Conservation (phyloP, 225 moss, liverwort and hornwort genomes). For the Rhytidiadelphus loreus region DNA sequence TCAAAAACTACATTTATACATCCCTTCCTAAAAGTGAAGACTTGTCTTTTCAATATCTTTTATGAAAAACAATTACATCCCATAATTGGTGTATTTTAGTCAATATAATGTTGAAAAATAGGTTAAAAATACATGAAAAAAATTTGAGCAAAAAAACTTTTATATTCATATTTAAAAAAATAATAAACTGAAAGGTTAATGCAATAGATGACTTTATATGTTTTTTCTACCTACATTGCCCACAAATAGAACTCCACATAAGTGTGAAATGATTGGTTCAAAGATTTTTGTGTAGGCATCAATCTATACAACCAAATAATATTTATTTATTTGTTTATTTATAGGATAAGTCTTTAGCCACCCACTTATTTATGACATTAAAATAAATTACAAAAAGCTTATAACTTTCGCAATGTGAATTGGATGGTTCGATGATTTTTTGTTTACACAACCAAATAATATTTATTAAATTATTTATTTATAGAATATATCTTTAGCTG, state of each 20-base stretch:
- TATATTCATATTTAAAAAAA: background rate
- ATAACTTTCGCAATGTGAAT: background rate
- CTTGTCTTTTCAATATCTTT: background rate
- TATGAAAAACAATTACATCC: accelerated
- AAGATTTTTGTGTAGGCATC: background rate
- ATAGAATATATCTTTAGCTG: too few relatives aligned
- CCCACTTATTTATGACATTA: too few relatives aligned
- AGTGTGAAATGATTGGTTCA: background rate
- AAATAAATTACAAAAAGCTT: background rate
- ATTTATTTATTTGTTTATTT: background rate
- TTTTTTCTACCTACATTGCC: background rate
- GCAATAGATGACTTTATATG: accelerated
- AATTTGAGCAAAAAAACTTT: background rate
- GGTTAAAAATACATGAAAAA: background rate
- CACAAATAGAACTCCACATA: background rate
- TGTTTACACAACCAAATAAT: too few relatives aligned
- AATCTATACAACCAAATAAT: background rate
- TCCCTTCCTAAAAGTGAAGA: accelerated
- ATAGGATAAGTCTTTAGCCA: too few relatives aligned
- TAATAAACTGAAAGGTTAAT: background rate
- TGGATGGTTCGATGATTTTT: too few relatives aligned
- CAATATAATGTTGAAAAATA: background rate
- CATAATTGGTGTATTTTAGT: background rate
- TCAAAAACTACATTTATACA: background rate
- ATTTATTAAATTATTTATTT: too few relatives aligned